Base-by-base conservation (phyloP, 371 early-diverging fungal species). In the Mucor piriformis region DNA sequence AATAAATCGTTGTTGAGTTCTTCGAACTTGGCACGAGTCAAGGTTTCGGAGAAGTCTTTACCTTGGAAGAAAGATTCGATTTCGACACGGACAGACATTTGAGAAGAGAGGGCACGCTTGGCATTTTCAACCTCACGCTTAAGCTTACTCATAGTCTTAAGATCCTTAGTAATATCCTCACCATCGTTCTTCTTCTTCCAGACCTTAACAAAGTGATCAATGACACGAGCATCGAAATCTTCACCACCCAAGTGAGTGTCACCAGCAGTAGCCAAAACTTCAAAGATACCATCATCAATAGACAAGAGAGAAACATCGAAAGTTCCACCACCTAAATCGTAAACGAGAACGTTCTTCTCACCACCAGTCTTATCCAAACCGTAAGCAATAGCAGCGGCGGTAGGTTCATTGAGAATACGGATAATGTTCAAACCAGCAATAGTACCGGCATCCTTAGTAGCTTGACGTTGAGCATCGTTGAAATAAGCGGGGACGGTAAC, bases 381-480 rank as follows among this genome's bases (percentile, higher is more conserved):
- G 74, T 97, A 98, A 24, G 97, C 96, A 44, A 98, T 81, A 50
- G 99, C 98, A 52, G 99, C 98, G 16, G 98, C 98, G 13, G 96
- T 96, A 42, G 99, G 97, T 78, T 97, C 99, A 78, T 97, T 98
- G 73, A 98, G 94, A 40, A 99, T 93, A 73, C 98, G 88, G 59
- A 95, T 76, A 24, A 96, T 97, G 66, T 96, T 89, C 33, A 99
- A 80, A 49, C 99, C 99, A 29, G 98, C 94, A 71, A 96, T 94
- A 40, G 84, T 82, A 62, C 95, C 98, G 33, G 99, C 97, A 73
- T 95, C 94, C 83, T 97, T 97, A 69, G 97, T 98, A 24, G 97
- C 98, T 76, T 97, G 95, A 73, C 98, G 90, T 82, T 99, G 99
- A 23, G 91, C 86, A 72, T 97, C 96, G 64, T 86, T 87, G 62